Evolutionary conservation across 2,329 filamentous ascomycete species (phyloP).

Genomic region (Fusarium sp.): DNA sequence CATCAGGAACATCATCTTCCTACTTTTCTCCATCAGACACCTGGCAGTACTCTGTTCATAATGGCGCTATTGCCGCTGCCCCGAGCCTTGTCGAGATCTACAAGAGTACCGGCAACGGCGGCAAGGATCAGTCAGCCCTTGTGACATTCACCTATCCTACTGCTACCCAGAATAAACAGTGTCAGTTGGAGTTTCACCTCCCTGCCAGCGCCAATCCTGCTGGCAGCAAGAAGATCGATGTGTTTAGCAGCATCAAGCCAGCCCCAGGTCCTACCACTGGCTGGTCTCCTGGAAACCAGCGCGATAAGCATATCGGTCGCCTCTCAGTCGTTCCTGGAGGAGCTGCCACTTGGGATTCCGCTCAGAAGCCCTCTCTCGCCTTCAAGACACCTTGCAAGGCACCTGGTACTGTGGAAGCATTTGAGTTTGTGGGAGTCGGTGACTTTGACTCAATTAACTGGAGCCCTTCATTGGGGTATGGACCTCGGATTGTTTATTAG

Average conservation of each 20-base stretch:
- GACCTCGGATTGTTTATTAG: conserved; percentile 1
- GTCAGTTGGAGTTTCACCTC: conserved; percentile 3
- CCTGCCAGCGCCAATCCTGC: neutral
- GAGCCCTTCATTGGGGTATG: neutral
- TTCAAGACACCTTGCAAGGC: conserved; percentile 7
- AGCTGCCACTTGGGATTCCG: neutral
- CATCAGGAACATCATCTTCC: neutral
- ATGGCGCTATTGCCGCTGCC: neutral
- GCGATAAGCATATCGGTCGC: neutral
- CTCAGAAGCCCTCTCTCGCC: conserved; percentile 2
- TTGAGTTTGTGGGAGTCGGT: conserved; percentile 11
- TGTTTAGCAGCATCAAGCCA: neutral
- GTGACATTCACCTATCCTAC: conserved; percentile 3
- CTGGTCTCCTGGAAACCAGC: conserved; percentile 5
- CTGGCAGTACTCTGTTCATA: conserved; percentile 5
- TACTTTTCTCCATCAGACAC: neutral
- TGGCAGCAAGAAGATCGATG: conserved; percentile 6
- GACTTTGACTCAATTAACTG: conserved; percentile 5
- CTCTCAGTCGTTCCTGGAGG: neutral
- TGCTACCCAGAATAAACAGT: neutral
- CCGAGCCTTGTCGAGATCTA: neutral
- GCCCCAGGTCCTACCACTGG: neutral
- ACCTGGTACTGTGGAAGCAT: conserved; percentile 6
- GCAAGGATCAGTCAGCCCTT: conserved; percentile 4
- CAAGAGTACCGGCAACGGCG: neutral